Base-by-base conservation (phyloP, 2,329 filamentous ascomycete genomes). In the Fusarium tupiense region DNA sequence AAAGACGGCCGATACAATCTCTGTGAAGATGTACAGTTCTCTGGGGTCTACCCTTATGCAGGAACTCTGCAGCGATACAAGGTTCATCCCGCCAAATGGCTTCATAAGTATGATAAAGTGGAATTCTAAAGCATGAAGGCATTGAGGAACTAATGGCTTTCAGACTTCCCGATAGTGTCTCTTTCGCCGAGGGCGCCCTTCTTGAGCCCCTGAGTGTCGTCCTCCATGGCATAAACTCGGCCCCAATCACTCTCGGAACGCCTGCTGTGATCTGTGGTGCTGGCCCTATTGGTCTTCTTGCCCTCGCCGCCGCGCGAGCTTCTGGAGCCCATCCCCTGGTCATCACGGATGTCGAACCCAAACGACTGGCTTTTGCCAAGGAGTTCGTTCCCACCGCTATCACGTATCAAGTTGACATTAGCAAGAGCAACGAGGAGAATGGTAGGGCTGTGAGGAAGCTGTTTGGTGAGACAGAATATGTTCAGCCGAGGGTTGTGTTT, bases 131-230 rank as follows among this genome's bases (percentile, higher is more conserved):
- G 14, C 29, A 14, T 20, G 26, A 9, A 13, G 11, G 11, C 11
- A 53, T 40, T 31, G 33, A 31, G 19, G 35, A 19, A 52, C 69
- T 76, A 19, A 74, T 60, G 37, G 8, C n/a, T 29, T 20, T 13
- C 52, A 83, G 83, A 65, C 80, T 92, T 6, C 90, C 90, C 2
- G 85, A 88, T 56, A 86, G 84, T 54, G 81, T 92, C 58, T 86
- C 84, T 16, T 92, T 86, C 76, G 84, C 85, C 20, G 87, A 92
- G 75, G 90, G 87, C 12, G 90, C 91, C 19, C 85, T 93, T 5
- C 86, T 93, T 26, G 91, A 92, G 73, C 91, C 91, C 5, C 83
- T 92, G 12, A 89, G 87, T 24, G 91, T 92, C 12, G 89, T 89
- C 8, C 84, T 92, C 74, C 88, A 91, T 67, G 91, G 87, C n/a